Base-by-base conservation (phyloP, 441 rosid species). In the Biscutella auriculata region DNA sequence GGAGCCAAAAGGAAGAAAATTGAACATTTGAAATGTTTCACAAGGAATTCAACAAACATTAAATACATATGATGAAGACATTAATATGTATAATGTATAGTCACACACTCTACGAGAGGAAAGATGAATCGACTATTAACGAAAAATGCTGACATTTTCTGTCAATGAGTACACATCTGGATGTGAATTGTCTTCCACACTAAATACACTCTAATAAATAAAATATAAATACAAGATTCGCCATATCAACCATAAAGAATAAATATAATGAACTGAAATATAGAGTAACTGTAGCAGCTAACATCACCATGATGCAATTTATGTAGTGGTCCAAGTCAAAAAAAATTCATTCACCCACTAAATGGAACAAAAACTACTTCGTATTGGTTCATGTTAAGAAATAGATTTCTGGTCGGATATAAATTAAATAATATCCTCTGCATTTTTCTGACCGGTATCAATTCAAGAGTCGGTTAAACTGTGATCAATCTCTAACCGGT, bases 131-230 rank as follows among this genome's bases (percentile, higher is more conserved):
- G 49, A 37, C 66, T 25, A 65, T 57, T 21, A 56, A 56, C 48
- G 69, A 60, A 46, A 37, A 67, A 39, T 39, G 57, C 17, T n/a
- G 72, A 60, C 66, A n/a, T 53, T 67, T 53, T 30, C 32, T 39
- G 44, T 27, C 45, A 1, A 37, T 23, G 66, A 10, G 17, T 43
- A 42, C 65, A 66, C 65, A 59, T 51, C 14, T 49, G 41, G 60
- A 43, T 47, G 30, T 61, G 40, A 40, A 39, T 9, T 39, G 44
- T 60, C 71, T 23, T 60, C 5, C 57, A 67, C 56, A 59, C 53
- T 5, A 25, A 37, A 65, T 13, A 39, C 53, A 23, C 30, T 57
- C 44, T 14, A 51, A 33, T 33, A 12, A 33, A 56, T 39, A 26
- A 23, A 0, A 12, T n/a, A n/a, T n/a, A n/a, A 53, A 23, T 46